These are phyloP conservation scores for Syzygium syzygioides DNA, from an alignment of 441 rosid species.

Conservation along the genomic window DNA sequence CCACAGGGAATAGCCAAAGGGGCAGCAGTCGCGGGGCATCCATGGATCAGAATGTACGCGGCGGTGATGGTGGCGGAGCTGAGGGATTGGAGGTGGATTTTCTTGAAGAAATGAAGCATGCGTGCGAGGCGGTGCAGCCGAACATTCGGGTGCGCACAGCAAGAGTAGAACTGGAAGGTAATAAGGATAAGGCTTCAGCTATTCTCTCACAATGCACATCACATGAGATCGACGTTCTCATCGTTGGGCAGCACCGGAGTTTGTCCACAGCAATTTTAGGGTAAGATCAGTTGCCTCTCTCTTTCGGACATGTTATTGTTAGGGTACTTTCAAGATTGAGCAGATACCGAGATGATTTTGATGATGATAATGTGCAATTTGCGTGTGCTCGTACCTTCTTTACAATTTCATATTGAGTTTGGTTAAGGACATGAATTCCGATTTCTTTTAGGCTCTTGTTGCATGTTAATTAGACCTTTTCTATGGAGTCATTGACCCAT, in stretches of 20 bases:
- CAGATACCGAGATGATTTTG: neutral
- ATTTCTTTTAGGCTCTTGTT: neutral
- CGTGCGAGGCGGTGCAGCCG: slow-evolving; percentile 55
- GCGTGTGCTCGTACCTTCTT: neutral
- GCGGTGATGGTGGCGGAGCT: slow-evolving; percentile 14
- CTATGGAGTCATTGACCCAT: neutral
- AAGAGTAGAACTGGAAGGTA: slow-evolving; percentile 32
- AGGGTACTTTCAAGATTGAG: neutral
- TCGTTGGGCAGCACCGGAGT: slow-evolving; percentile 71
- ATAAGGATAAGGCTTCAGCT: slow-evolving; percentile 41
- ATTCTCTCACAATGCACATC: slow-evolving; percentile 42
- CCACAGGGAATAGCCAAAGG: neutral
- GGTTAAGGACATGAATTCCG: neutral
- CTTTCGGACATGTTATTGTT: neutral
- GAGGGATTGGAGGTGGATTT: slow-evolving; percentile 38
- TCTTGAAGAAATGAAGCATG: slow-evolving; percentile 66
- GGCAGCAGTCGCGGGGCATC: neutral
- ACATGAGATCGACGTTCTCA: slow-evolving; percentile 48
- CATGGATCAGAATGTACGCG: neutral
- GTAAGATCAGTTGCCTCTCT: slow-evolving; percentile 19
- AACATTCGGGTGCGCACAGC: slow-evolving; percentile 33
- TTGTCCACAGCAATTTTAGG: slow-evolving; percentile 63
- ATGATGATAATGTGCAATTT: neutral
- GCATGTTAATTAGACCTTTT: neutral
- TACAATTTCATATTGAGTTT: neutral